Percentiles rank a stretch among this genome's conserved stretches.
These are phyloP conservation scores for Xylariaceae sp. DNA, from an alignment of 2,329 filamentous ascomycete species.

Conservation along the genomic window DNA sequence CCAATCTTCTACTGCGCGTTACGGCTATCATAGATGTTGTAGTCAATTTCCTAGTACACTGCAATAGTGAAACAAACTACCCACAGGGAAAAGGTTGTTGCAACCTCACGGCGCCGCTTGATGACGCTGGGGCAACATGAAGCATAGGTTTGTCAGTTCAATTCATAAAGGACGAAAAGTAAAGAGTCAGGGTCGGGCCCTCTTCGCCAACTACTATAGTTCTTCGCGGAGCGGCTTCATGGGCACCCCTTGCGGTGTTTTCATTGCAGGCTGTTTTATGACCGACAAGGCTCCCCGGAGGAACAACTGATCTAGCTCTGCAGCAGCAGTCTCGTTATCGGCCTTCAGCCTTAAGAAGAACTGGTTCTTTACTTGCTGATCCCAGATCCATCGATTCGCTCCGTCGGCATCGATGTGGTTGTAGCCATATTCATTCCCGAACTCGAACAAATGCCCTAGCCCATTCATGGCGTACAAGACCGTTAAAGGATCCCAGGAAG, in stretches of 20 bases:
- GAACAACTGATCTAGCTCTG: conserved; percentile 21
- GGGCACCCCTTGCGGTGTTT: background rate
- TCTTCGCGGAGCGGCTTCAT: background rate
- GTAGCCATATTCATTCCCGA: conserved; percentile 48
- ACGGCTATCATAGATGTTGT: too few relatives aligned
- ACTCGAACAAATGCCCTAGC: conserved; percentile 45
- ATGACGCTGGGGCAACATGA: too few relatives aligned
- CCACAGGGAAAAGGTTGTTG: too few relatives aligned
- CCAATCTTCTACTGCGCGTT: too few relatives aligned
- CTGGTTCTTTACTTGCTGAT: conserved; percentile 46
- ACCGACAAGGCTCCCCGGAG: conserved; percentile 22
- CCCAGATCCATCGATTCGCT: conserved; percentile 52
- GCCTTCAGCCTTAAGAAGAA: conserved; percentile 46
- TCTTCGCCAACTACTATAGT: background rate
- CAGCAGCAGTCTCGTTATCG: conserved; percentile 15
- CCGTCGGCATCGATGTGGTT: conserved; percentile 50
- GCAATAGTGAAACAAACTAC: too few relatives aligned
- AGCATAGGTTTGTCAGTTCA: too few relatives aligned
- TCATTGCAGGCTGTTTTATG: background rate
- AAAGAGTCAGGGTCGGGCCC: too few relatives aligned
- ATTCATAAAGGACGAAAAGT: too few relatives aligned
- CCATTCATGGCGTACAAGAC: conserved; percentile 49
- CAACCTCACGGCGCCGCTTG: too few relatives aligned
- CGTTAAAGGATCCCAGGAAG: conserved; percentile 53
- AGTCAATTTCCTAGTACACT: too few relatives aligned